Base-by-base conservation (phyloP, 2,329 filamentous ascomycete species). In the Pseudogymnoascus sp. region DNA sequence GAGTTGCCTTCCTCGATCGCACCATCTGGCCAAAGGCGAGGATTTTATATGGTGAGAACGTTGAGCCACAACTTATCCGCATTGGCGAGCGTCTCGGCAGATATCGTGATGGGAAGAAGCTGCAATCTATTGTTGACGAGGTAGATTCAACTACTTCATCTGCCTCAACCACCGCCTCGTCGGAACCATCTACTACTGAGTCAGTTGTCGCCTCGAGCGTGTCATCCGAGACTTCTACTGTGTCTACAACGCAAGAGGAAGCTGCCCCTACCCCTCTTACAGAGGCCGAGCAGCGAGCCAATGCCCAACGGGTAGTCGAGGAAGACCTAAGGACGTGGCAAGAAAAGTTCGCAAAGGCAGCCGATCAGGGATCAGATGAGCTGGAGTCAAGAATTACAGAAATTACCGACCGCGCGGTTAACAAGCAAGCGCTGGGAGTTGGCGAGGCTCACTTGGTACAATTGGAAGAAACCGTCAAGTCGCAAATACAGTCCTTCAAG, bases 21-120 rank as follows among this genome's bases (percentile, higher is more conserved):
- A 87, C 86, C 1, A 78, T 97, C 13, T 94, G 90, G 88, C 93
- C 93, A 1, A 87, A 89, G 66, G 66, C 97, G 9, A 85, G 89
- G 27, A 81, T 89, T 12, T 77, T 97, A 4, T 97, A 97, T 71
- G 84, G 87, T 9, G 87, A 96, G 71, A 96, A 96, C 69, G 92
- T 99, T 3, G 92, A 97, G 76, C 95, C 95, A 12, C 95, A 99
- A 75, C 81, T 99, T 12, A 84, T 93, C 62, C 91, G 92, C 69
- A 97, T 99, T 70, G 90, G 91, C 10, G 89, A 97, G 77, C 87
- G 92, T 51, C 82, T 99, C 9, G 92, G 92, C 41, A 81, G 89
- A 58, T 90, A 92, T 63, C 75, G 80, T 21, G 80, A 84, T 68
- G 84, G 84, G 17, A 84, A 84, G 71, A 86, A 84, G 67, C 68